A percentile compares a stretch with the other conserved stretches of the same genome.
phyloP scores from a whole-genome alignment of 129 eudicot genomes.

The Arctium lappa region DNA sequence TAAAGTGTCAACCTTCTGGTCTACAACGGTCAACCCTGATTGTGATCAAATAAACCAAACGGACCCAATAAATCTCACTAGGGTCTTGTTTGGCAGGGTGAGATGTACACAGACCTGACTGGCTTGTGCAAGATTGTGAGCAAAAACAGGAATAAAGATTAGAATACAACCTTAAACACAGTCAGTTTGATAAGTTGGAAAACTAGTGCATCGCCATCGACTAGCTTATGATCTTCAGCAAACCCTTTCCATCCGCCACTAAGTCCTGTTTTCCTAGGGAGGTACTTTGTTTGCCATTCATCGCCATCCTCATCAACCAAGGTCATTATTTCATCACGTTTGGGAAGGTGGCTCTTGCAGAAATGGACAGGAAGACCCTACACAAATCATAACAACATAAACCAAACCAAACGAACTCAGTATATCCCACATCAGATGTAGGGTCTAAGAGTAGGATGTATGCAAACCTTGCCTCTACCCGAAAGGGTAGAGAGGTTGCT shows the following conservation, averaged over 20 bases:
- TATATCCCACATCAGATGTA: background rate
- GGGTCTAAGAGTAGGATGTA: background rate
- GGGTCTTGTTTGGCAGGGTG: background rate
- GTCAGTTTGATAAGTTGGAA: conserved; percentile 60
- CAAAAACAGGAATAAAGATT: background rate
- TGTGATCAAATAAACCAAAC: background rate
- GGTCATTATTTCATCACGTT: conserved; percentile 45
- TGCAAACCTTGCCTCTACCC: background rate
- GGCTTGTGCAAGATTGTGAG: background rate
- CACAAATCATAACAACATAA: background rate
- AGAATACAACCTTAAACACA: conserved; percentile 57
- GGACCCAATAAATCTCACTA: background rate
- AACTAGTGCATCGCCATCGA: conserved; percentile 87
- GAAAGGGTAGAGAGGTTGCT: background rate
- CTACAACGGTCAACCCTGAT: background rate
- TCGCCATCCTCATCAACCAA: conserved; percentile 67
- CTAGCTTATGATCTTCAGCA: conserved; percentile 73
- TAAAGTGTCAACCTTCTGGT: background rate
- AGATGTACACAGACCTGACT: background rate
- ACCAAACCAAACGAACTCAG: background rate
- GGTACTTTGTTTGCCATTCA: conserved; percentile 69
- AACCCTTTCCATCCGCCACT: conserved; percentile 97
- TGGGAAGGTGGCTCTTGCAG: conserved; percentile 64
- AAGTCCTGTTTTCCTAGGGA: conserved; percentile 75
- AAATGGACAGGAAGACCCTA: conserved; percentile 67